Percentiles rank a stretch among this genome's conserved stretches.
Conservation (phyloP, 805 yeast genomes). For the Wickerhamiella vanderwaltii region DNA sequence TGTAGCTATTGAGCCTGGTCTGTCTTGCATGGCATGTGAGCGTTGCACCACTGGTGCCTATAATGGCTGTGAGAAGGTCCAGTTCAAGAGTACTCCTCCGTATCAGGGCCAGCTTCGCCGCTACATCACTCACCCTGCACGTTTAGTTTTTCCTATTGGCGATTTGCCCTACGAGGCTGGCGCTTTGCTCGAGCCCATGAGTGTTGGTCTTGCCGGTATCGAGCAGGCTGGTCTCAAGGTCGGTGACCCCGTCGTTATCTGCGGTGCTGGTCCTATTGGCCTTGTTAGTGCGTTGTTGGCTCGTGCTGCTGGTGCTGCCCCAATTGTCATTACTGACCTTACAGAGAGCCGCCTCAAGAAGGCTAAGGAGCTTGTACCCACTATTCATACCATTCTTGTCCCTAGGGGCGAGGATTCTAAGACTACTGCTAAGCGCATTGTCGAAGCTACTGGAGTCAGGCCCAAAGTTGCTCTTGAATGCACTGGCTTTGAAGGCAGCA, state of each 20-base stretch:
- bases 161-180: constrained; percentile 40
- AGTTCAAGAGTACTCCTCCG: constrained; percentile 31
- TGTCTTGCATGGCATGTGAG: constrained; percentile 36
- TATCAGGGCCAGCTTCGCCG: constrained; percentile 28
- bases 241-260: constrained; percentile 39
- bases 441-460: constrained; percentile 32
- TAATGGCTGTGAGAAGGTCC: constrained; percentile 30
- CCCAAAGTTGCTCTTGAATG: constrained; percentile 41
- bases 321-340: constrained; percentile 40
- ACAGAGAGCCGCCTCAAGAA: constrained; percentile 34
- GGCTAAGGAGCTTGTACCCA: constrained; percentile 38
- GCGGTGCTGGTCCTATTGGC: constrained; percentile 55
- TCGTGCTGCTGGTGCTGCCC: constrained; percentile 42
- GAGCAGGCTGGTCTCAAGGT: constrained; percentile 36
- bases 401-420: constrained; percentile 32
- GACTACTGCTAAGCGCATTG: constrained; percentile 22
- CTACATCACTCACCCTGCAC: constrained; percentile 30
- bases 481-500: constrained; percentile 41
- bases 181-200: constrained; percentile 43
- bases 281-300: constrained; percentile 37
- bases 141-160: constrained; percentile 29
- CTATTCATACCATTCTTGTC: constrained; percentile 35
- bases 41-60: constrained; percentile 27
- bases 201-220: constrained; percentile 43
- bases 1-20: constrained; percentile 38